Conservation (phyloP, 306 rosid genomes). For the Neltuma alba region DNA sequence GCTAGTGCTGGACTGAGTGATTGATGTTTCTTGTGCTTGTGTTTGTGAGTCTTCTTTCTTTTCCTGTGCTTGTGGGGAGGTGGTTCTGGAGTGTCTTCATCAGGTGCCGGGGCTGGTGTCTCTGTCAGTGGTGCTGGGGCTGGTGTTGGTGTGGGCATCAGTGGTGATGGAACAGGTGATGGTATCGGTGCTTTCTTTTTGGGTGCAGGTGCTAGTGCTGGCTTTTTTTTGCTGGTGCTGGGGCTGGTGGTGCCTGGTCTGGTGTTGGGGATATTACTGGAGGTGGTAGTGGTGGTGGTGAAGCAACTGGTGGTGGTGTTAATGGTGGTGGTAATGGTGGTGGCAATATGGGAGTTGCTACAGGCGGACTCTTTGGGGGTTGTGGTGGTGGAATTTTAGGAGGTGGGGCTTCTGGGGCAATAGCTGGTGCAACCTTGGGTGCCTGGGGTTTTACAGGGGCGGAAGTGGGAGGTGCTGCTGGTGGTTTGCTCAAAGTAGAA, state of each 20-base stretch:
- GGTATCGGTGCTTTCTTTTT: conserved; percentile 41
- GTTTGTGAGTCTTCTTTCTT: conserved; percentile 50
- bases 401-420: conserved; percentile 53
- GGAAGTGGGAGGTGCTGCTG: conserved; percentile 43
- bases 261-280: conserved; percentile 2
- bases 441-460: conserved; percentile 59
- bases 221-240: conserved; percentile 60
- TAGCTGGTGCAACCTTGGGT: conserved; percentile 59
- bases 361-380: conserved; percentile 43
- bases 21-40: conserved; percentile 62
- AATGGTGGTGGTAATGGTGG: conserved; percentile 39
- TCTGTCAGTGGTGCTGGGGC: conserved; percentile 52
- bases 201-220: conserved; percentile 56
- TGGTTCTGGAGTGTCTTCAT: conserved; percentile 41
- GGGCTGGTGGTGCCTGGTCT: conserved; percentile 47
- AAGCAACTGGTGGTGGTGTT: conserved; percentile 1
- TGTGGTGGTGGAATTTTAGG: conserved; percentile 66
- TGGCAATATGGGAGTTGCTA: conserved; percentile 54
- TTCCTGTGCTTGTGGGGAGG: conserved; percentile 65
- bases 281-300: conserved; percentile 21
- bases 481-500: background rate
- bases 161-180: conserved; percentile 54
- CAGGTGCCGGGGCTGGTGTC: conserved; percentile 47
- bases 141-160: conserved; percentile 49
- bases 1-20: conserved; percentile 79